Conservation (phyloP, 106 monocot genomes). For the Acorus calamus region DNA sequence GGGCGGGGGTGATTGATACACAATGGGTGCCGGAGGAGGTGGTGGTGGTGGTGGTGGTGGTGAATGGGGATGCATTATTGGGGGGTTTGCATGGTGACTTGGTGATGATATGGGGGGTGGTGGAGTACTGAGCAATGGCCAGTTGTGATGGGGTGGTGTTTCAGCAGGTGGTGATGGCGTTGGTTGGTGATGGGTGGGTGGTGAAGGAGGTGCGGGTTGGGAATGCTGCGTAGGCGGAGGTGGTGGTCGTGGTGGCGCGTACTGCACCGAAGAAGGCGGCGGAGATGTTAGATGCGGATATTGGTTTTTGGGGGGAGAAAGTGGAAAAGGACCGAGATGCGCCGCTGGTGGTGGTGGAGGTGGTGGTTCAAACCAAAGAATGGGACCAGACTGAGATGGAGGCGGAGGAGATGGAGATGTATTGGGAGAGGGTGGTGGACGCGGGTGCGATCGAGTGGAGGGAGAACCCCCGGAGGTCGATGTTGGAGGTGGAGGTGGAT, state of each 20-base stretch:
- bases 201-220: not conserved
- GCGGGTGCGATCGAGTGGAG: not conserved
- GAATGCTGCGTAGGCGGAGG: not conserved
- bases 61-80: not conserved
- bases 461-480: not conserved
- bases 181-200: not conserved
- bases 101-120: too few species aligned
- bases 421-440: slow-evolving; percentile 15
- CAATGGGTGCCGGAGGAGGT: not conserved
- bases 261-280: slow-evolving; percentile 3
- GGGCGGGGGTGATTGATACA: too few species aligned
- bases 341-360: not conserved
- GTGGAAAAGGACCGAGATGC: not conserved
- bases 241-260: not conserved
- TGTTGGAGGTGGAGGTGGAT: too few species aligned
- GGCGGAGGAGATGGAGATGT: slow-evolving; percentile 15
- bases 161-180: not conserved
- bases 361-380: not conserved
- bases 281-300: not conserved
- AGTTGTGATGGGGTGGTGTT: not conserved
- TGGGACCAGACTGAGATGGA: not conserved
- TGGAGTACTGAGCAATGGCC: too few species aligned
- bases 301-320: not conserved
- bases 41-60: not conserved
- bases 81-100: too few species aligned